A percentile compares a stretch with the other conserved stretches of the same genome.
Evolutionary conservation across 441 rosid genomes (phyloP).

Genomic region (Populus trichocarpa): DNA sequence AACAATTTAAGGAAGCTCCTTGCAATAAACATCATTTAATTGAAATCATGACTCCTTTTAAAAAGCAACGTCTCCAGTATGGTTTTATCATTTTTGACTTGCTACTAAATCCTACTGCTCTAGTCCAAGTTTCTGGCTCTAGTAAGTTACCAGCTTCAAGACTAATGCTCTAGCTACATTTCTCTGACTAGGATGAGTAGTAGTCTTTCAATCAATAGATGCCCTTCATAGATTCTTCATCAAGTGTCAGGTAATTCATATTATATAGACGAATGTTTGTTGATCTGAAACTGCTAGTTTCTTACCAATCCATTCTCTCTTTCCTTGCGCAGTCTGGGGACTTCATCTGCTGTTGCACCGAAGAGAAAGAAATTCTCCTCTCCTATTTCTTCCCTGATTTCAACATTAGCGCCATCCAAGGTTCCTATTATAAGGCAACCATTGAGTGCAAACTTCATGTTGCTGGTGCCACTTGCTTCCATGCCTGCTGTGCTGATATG

Average conservation of each 20-base stretch:
- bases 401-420: slow-evolving; percentile 94
- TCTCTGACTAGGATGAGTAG: not conserved
- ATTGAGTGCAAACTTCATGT: slow-evolving; percentile 91
- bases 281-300: not conserved
- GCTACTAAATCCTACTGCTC: not conserved
- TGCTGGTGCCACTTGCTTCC: slow-evolving; percentile 99
- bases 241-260: not conserved
- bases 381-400: slow-evolving; percentile 89
- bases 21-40: not conserved
- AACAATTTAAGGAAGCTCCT: not conserved
- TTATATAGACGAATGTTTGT: not conserved
- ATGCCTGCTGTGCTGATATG: slow-evolving; percentile 98
- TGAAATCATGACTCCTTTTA: not conserved
- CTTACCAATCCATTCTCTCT: slow-evolving; percentile 81
- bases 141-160: slow-evolving; percentile 4
- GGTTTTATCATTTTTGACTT: not conserved
- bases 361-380: slow-evolving; percentile 88
- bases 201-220: not conserved
- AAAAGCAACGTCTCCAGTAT: not conserved
- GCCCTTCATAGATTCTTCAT: not conserved
- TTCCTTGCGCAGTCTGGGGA: slow-evolving; percentile 73
- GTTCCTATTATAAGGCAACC: slow-evolving; percentile 98
- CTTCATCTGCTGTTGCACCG: slow-evolving; percentile 89
- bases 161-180: not conserved
- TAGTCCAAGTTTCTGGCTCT: not conserved